Evolutionary conservation across 2,329 filamentous ascomycete genomes (phyloP), one percentile per base, ranked within the genome.

Genomic region (Fusarium sp.): DNA sequence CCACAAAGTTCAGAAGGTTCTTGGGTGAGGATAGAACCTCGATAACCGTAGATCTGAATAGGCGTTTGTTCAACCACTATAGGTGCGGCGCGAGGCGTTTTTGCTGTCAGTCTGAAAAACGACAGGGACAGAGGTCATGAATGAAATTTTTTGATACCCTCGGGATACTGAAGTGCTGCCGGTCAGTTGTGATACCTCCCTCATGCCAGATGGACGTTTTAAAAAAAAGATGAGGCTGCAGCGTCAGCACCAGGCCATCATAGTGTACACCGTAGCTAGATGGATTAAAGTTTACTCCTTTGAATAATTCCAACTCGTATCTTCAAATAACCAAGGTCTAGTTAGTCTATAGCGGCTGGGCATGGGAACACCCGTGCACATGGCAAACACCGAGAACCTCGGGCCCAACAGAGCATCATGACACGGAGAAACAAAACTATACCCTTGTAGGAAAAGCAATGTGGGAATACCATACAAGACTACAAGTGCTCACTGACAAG

Each of bases 1-100:
- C 53, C 46, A 63, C 51, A 61, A 53, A 41, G 37, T 60, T 55
- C 53, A 55, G 59, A 59, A 33, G 53, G 46, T 17, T 56, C 36
- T 49, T 45, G 53, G 31, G 50, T 50, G 53, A 65, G 64, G 66
- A 62, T 60, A 52, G 55, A 55, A 53, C 60, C 61, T 70, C 57
- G 27, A 65, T 53, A 58, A 52, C 56, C 48, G 55, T 70, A 70
- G 67, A 66, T 66, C 53, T 70, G 57, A 68, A 70, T 60, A 67
- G 68, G 68, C 68, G 68, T 70, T 70, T 68, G 53, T 67, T 63
- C 54, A 68, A 68, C 49, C 60, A 68, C 41, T 68, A 65, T 65
- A 70, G 63, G 63, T 70, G 67, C 61, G 67, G 64, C 61, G 61
- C 49, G 61, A 8, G 63, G 67, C 66, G 67, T 67, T 69, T 69